phyloP scores from a whole-genome alignment of 768 basidiomycete genomes.

The Amanita thiersii region DNA sequence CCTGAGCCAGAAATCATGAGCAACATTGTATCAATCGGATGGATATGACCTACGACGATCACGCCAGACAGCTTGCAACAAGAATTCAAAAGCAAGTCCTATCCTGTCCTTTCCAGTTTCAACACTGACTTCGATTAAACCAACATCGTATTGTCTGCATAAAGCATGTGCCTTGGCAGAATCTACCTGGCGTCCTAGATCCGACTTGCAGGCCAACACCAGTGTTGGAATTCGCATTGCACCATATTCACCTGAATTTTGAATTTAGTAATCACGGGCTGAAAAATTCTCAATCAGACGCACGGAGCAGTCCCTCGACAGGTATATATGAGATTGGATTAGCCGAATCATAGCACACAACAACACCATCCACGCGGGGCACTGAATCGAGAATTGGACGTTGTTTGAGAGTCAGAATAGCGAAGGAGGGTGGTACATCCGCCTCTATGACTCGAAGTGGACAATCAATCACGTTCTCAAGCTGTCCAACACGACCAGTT shows the following conservation, averaged over 20 bases:
- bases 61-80: slow-evolving; percentile 59
- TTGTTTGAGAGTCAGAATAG: slow-evolving; percentile 20
- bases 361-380: slow-evolving; percentile 64
- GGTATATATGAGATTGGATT: slow-evolving; percentile 53
- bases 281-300: slow-evolving; percentile 21
- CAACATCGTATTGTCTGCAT: slow-evolving; percentile 59
- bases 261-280: slow-evolving; percentile 1
- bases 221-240: slow-evolving; percentile 54
- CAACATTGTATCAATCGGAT: neutral
- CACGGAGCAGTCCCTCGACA: slow-evolving; percentile 65
- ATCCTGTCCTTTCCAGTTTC: slow-evolving; percentile 55
- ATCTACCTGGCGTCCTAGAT: slow-evolving; percentile 53
- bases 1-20: neutral
- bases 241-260: slow-evolving; percentile 44
- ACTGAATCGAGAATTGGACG: slow-evolving; percentile 41
- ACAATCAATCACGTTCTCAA: slow-evolving; percentile 29
- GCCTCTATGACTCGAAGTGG: slow-evolving; percentile 48
- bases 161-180: slow-evolving; percentile 42
- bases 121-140: slow-evolving; percentile 68
- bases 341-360: slow-evolving; percentile 82
- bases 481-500: slow-evolving; percentile 22
- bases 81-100: slow-evolving; percentile 62
- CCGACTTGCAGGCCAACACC: slow-evolving; percentile 84
- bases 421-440: slow-evolving; percentile 31
- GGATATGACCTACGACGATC: slow-evolving; percentile 30